Conservation (phyloP, 2,329 filamentous ascomycete genomes). For the Microcera coccophila region DNA sequence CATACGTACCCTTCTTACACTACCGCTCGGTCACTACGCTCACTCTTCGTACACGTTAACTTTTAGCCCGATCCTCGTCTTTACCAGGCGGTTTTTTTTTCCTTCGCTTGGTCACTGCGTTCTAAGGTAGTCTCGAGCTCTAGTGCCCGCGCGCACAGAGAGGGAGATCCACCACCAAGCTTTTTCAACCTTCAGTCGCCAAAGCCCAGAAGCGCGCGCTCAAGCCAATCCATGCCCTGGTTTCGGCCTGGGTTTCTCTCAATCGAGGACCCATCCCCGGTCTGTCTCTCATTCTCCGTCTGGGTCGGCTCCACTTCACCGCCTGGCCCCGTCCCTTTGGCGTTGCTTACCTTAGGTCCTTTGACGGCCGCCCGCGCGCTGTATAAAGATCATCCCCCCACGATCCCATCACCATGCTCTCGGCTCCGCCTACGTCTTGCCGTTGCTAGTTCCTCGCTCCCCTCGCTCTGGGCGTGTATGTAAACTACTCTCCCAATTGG, state of each 20-base stretch:
- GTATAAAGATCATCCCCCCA: constrained; percentile 6
- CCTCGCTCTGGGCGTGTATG: not conserved
- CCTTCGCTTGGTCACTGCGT: not conserved
- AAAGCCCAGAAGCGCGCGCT: not conserved
- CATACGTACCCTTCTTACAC: too few relatives aligned
- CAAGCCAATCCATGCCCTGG: not conserved
- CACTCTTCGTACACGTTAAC: too few relatives aligned
- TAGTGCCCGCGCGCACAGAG: constrained; percentile 2
- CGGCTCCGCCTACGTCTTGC: constrained; percentile 18
- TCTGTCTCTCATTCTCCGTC: too few relatives aligned
- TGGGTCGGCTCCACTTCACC: not conserved
- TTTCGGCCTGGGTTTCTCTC: not conserved
- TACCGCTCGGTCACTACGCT: too few relatives aligned
- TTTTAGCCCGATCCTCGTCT: too few relatives aligned
- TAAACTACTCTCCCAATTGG: not conserved
- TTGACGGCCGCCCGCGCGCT: not conserved
- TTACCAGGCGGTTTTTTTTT: too few relatives aligned
- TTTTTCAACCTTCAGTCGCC: not conserved
- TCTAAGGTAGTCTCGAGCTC: not conserved
- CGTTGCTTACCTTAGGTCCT: not conserved
- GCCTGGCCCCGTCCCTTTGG: not conserved
- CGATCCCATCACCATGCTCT: constrained; percentile 22
- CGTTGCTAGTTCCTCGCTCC: constrained; percentile 26
- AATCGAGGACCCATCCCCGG: not conserved
- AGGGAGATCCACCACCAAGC: constrained; percentile 1